A percentile compares a stretch with the other conserved stretches of the same genome.
Evolutionary conservation across 83 land plant species (phyloP).

Genomic region (Isoetes engelmannii): DNA sequence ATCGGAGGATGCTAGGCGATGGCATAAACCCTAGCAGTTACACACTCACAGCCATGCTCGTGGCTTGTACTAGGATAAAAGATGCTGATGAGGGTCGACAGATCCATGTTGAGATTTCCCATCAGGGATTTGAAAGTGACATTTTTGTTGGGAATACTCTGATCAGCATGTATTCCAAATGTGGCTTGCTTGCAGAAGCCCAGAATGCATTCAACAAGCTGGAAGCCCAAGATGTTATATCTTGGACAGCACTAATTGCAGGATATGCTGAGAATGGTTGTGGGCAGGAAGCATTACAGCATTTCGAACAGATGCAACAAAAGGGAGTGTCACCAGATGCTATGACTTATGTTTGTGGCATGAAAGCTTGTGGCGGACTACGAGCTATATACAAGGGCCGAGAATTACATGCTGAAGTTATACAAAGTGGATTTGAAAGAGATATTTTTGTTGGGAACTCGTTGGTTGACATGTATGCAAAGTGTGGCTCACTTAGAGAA

Average conservation of each 20-base stretch:
- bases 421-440: conserved; percentile 11
- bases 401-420: conserved; percentile 18
- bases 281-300: conserved; percentile 13
- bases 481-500: conserved; percentile 5
- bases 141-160: conserved; percentile 18
- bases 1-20: conserved; percentile 14
- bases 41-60: conserved; percentile 20
- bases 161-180: conserved; percentile 29
- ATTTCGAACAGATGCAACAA: background rate
- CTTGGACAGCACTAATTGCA: background rate
- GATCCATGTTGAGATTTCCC: conserved; percentile 19
- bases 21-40: conserved; percentile 9
- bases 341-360: background rate
- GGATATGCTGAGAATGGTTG: conserved; percentile 17
- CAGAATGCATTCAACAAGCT: background rate
- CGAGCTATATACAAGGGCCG: conserved; percentile 9
- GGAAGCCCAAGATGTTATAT: background rate
- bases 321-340: conserved; percentile 1
- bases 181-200: conserved; percentile 17
- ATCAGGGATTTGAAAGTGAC: conserved; percentile 21
- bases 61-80: conserved; percentile 22
- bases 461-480: conserved; percentile 26
- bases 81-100: conserved; percentile 21
- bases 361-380: conserved; percentile 15
- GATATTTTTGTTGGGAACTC: conserved; percentile 13